Evolutionary conservation across 108 stramenopile genomes (phyloP).

Genomic region (Parietichytrium sp.): DNA sequence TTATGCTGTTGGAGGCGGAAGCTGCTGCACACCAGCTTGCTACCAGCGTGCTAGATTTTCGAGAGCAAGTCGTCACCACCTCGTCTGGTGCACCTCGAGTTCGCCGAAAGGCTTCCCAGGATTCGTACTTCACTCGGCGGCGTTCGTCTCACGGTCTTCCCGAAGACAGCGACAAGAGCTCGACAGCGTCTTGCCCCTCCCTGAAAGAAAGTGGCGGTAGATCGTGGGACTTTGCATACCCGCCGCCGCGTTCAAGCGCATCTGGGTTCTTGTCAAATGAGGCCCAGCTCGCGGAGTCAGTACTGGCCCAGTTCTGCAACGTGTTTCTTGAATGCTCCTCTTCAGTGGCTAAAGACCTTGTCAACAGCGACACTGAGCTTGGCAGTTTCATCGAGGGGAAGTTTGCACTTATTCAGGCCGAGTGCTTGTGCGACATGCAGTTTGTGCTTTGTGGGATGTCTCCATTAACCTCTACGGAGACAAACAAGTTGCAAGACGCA

Average conservation of each 20-base stretch:
- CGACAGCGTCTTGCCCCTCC: no score
- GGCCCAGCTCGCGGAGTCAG: background rate
- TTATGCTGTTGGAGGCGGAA: slow-evolving; percentile 25
- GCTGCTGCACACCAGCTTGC: slow-evolving; percentile 32
- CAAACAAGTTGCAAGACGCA: slow-evolving; percentile 34
- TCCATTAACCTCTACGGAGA: background rate
- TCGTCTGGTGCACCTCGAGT: no score
- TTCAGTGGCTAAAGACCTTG: background rate
- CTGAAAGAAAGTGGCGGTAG: no score
- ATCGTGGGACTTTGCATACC: slow-evolving; percentile 9
- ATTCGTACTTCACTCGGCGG: no score
- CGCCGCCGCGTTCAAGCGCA: slow-evolving; percentile 28
- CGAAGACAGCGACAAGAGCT: no score
- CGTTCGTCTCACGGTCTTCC: no score
- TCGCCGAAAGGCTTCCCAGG: no score
- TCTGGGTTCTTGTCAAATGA: background rate
- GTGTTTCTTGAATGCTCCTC: background rate
- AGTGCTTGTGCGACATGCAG: slow-evolving; percentile 22
- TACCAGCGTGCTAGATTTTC: slow-evolving; percentile 1
- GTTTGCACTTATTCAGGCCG: background rate
- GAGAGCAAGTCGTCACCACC: no score
- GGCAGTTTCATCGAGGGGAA: background rate
- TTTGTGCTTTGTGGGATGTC: slow-evolving; percentile 30
- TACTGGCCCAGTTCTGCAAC: slow-evolving; percentile 30
- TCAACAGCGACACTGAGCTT: no score